Evolutionary conservation across 2,329 filamentous ascomycete genomes (phyloP), one percentile per base, ranked within the genome.

Genomic region (Ophiognomonia clavigignenti-juglandacearum): DNA sequence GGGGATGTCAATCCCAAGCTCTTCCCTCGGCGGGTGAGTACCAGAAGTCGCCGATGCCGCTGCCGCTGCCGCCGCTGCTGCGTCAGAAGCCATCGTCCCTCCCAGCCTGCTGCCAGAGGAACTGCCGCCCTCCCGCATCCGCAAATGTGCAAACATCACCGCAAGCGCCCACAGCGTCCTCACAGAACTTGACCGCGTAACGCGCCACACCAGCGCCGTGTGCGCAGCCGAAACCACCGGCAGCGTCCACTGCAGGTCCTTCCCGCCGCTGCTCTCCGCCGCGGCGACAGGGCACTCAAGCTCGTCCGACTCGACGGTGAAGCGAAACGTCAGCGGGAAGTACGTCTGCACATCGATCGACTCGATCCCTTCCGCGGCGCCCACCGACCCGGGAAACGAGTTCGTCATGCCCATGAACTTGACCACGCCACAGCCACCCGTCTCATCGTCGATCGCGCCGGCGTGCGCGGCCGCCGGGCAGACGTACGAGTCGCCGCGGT

Each of bases 251-350:
- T 90, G 77, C 43, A 86, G 77, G 62, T 97, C 92, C 45, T 75
- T 74, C 16, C 88, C n/a, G n/a, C n/a, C n/a, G n/a, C n/a, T n/a
- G n/a, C n/a, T n/a, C n/a, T n/a, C n/a, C n/a, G n/a, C n/a, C n/a
- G n/a, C 84, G 41, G 81, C 76, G 56, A 88, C 85, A 10, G 75
- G 67, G 8, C 89, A 74, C 23, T 75, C 75, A 3, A 72, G 65
- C 4, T 87, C 67, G 16, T 46, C 53, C 5, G 51, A 51, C 2
- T 53, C 53, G 13, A 47, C 24, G 6, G 46, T 44, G 57, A 98
- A 97, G 18, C 80, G 80, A 63, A 88, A 96, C 0, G 90, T 84
- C 27, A 88, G 83, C 1, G 93, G 92, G 58, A 98, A 98, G 55
- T 88, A 89, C 0, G 89, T 92, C 53, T 90, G 80, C 60, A 98